Evolutionary conservation across 257 asterid species (phyloP).

Genomic region (Plectranthus barbatus): DNA sequence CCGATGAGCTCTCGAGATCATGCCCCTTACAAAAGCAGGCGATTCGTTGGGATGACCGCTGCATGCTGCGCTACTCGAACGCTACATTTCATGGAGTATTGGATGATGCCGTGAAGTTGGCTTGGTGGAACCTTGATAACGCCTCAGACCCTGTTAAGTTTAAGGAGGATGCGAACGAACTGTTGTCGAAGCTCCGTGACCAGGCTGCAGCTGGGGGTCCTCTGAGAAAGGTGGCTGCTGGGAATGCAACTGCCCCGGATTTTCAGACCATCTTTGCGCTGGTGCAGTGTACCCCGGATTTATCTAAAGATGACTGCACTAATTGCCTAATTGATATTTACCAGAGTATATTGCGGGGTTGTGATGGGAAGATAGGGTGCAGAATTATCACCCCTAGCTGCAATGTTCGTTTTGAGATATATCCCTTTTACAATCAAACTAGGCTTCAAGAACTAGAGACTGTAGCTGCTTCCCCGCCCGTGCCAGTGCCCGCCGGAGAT

Average conservation of each 20-base stretch:
- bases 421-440: constrained; percentile 11
- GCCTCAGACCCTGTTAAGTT: constrained; percentile 5
- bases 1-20: not conserved
- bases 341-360: not conserved
- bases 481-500: not conserved
- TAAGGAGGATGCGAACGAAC: not conserved
- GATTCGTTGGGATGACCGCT: not conserved
- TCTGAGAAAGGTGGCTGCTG: constrained; percentile 23
- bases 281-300: constrained; percentile 32
- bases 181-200: constrained; percentile 6
- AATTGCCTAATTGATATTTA: constrained; percentile 10
- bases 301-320: constrained; percentile 16
- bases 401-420: constrained; percentile 16
- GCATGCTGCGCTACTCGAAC: constrained; percentile 29
- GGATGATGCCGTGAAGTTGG: not conserved
- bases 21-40: constrained; percentile 29
- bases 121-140: not conserved
- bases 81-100: not conserved
- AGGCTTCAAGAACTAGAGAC: constrained; percentile 16
- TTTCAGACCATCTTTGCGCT: constrained; percentile 14
- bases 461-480: not conserved
- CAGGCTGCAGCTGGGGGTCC: constrained; percentile 24
- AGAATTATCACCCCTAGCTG: constrained; percentile 24
- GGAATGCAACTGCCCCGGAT: not conserved
- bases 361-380: constrained; percentile 11